Evolutionary conservation across 192 early-diverging fungal species (phyloP).

Genomic region (Mortierella hygrophila): DNA sequence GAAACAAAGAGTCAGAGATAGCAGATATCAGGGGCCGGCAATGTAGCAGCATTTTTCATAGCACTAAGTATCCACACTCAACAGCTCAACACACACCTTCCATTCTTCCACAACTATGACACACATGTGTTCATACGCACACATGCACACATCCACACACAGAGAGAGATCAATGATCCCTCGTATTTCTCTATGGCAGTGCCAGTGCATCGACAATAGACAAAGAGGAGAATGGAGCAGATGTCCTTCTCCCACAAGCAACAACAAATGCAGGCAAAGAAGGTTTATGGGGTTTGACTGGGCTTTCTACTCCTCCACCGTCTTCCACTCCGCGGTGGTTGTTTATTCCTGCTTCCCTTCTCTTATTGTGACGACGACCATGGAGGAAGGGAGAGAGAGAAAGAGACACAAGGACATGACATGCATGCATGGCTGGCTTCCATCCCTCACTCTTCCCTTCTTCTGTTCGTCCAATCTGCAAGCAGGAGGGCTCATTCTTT

Average conservation of each 20-base stretch:
- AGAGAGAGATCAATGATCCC: neutral
- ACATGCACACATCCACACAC: neutral
- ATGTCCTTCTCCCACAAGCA: neutral
- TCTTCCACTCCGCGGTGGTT: neutral
- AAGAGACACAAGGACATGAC: neutral
- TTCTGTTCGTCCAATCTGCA: slow-evolving; percentile 1
- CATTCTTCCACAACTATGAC: neutral
- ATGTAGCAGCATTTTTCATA: neutral
- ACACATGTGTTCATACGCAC: neutral
- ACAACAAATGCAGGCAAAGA: neutral
- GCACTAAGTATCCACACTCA: neutral
- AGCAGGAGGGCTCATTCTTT: slow-evolving; percentile 7
- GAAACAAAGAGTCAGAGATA: neutral
- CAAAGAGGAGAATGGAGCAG: neutral
- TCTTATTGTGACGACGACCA: slow-evolving; percentile 8
- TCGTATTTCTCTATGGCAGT: neutral
- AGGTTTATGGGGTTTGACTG: neutral
- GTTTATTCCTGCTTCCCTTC: slow-evolving; percentile 1
- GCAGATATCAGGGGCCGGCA: neutral
- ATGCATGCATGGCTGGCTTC: neutral
- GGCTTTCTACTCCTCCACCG: neutral
- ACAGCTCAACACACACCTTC: neutral
- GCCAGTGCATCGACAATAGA: neutral
- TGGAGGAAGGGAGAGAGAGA: neutral
- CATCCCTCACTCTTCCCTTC: neutral